Conservation (phyloP, 139 green algal species). For the Dunaliella primolecta region DNA sequence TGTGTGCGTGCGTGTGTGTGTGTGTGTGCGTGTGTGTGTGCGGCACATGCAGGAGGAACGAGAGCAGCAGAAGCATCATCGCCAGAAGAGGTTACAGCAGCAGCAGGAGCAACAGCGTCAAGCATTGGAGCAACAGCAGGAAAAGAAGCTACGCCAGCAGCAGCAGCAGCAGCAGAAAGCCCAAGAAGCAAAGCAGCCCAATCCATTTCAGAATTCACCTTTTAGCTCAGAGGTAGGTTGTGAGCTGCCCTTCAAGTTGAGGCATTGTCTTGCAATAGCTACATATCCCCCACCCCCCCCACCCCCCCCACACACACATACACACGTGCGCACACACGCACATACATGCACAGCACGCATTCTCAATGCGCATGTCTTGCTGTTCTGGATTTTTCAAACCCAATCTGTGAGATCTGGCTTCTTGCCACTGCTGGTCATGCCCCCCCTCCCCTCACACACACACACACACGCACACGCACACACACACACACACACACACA, state of each 20-base stretch:
- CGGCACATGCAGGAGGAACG: neutral
- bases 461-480: neutral
- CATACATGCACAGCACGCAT: no score
- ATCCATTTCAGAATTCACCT: neutral
- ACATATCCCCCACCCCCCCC: no score
- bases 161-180: neutral
- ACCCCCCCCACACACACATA: no score
- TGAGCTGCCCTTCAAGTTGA: no score
- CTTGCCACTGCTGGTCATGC: neutral
- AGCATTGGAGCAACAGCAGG: neutral
- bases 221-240: neutral
- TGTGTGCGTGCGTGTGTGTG: no score
- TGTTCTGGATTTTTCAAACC: no score
- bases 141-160: neutral
- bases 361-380: no score
- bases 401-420: neutral
- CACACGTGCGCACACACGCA: no score
- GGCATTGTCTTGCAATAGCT: no score
- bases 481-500: neutral
- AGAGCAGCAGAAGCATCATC: neutral
- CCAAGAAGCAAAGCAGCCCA: neutral
- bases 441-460: no score
- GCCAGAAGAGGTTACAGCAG: neutral
- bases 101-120: neutral
- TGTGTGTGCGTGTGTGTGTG: no score